Base-by-base conservation (phyloP, 2,329 filamentous ascomycete genomes). In the Colletotrichum cereale region DNA sequence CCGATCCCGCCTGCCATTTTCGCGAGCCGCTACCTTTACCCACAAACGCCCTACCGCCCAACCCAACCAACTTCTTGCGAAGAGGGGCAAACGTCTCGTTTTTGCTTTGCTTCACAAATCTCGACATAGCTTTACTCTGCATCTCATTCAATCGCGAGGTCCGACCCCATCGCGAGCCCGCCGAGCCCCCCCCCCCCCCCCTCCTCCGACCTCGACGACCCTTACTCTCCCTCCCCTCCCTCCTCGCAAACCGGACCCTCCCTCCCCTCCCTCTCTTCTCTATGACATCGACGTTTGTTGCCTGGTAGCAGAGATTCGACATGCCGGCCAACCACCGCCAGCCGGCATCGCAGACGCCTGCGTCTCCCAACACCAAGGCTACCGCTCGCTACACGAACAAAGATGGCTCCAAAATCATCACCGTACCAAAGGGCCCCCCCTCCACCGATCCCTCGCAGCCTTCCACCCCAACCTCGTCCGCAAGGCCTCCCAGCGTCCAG, bases 381-480 rank as follows among this genome's bases (percentile, higher is more conserved):
- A 89, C 87, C 24, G 86, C 89, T 36, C 91, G 90, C 77, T 91
- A 91, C 78, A 89, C 86, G 72, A 91, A 91, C 78, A 91, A 91
- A 79, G 89, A 92, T 83, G 90, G 90, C 71, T 91, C 89, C 73
- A 92, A 92, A 82, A 90, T 90, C 80, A 91, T 91, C 78, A 91
- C 88, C 53, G 86, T 91, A 18, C 89, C 89, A 38, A 91, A 91
- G 79, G 81, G 82, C 64, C 83, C 82, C 44, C 82, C 82, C 62
- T 86, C 80, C 64, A 80, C 86, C 74, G 87, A 89, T 67, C 85
- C 86, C 24, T 86, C 87, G 55, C 86, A 87, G 74, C 85, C 87
- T 65, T 87, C 88, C 47, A 83, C 81, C 36, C 87, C 87, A 66
- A 86, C 84, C 56, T 78, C 82, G 31, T 79, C 84, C 77, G 78